phyloP scores from a whole-genome alignment of 2,329 filamentous ascomycete species.

The Cercospora zeae-maydis region DNA sequence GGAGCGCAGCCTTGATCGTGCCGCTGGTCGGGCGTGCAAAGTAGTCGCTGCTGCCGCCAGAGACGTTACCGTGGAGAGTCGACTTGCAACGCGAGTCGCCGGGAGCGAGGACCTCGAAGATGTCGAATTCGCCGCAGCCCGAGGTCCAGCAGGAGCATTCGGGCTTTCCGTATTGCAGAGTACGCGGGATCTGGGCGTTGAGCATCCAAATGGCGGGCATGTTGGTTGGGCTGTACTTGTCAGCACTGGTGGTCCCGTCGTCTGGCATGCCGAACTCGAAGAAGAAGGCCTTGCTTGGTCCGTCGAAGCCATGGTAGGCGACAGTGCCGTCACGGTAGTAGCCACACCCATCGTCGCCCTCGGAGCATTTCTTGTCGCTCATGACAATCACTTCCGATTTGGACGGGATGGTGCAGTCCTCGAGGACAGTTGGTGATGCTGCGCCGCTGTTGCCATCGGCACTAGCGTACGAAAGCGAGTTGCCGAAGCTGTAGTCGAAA shows the following conservation, averaged over 20 bases:
- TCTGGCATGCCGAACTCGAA: constrained; percentile 70
- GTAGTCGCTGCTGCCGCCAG: constrained; percentile 67
- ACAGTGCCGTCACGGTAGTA: constrained; percentile 37
- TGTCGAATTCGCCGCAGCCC: constrained; percentile 72
- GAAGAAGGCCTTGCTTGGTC: constrained; percentile 68
- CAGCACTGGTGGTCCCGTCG: constrained; percentile 48
- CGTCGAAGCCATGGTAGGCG: constrained; percentile 64
- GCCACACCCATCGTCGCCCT: constrained; percentile 41
- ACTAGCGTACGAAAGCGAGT: constrained; percentile 56
- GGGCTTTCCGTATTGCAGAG: constrained; percentile 61
- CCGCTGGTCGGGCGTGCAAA: constrained; percentile 61
- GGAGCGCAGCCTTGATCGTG: constrained; percentile 61
- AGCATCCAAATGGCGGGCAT: constrained; percentile 75
- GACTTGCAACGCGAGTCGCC: constrained; percentile 67
- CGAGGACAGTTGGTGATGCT: constrained; percentile 48
- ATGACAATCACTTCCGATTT: constrained; percentile 52
- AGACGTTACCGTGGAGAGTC: constrained; percentile 62
- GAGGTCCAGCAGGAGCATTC: constrained; percentile 68
- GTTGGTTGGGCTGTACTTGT: constrained; percentile 46
- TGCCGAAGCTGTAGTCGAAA: constrained; percentile 54
- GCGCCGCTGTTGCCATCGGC: constrained; percentile 47
- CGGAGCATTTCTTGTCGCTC: constrained; percentile 49
- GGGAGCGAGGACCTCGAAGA: constrained; percentile 65
- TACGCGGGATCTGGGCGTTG: constrained; percentile 68
- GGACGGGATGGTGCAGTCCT: constrained; percentile 49